These are phyloP conservation scores for Colletotrichum coccodes DNA, from an alignment of 2,329 filamentous ascomycete species.

Conservation along the genomic window DNA sequence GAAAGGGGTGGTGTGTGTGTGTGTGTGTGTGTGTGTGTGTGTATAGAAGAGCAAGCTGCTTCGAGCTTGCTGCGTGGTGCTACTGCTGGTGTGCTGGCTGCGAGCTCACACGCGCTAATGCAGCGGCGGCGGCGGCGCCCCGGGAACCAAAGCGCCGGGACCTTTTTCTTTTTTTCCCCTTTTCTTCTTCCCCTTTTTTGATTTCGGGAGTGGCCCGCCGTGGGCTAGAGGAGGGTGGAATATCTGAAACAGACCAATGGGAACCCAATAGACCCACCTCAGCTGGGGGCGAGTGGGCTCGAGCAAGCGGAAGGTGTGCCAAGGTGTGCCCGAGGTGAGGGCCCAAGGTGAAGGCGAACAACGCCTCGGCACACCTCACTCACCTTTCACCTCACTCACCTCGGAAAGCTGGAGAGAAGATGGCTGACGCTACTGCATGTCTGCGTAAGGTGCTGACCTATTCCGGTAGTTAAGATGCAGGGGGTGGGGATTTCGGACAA, in stretches of 20 bases:
- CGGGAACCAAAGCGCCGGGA: slow-evolving; percentile 33
- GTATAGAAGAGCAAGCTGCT: not conserved
- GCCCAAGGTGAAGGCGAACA: too few relatives aligned
- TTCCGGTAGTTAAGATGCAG: slow-evolving; percentile 5
- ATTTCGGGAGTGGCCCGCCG: slow-evolving; percentile 30
- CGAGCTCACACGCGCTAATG: slow-evolving; percentile 19
- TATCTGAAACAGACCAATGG: not conserved
- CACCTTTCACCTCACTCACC: not conserved
- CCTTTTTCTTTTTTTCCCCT: slow-evolving; percentile 20
- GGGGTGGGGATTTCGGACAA: not conserved
- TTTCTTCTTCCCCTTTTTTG: slow-evolving; percentile 1
- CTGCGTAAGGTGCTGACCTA: not conserved
- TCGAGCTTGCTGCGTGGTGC: too few relatives aligned
- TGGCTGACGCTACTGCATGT: not conserved
- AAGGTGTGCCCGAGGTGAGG: not conserved
- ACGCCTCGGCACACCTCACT: not conserved
- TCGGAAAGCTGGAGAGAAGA: not conserved
- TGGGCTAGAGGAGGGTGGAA: slow-evolving; percentile 3
- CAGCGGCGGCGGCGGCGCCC: slow-evolving; percentile 27
- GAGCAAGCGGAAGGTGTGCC: not conserved
- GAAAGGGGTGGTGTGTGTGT: not conserved
- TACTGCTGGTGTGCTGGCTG: not conserved
- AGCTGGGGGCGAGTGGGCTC: not conserved
- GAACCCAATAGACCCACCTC: not conserved
- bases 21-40: not conserved